These are phyloP conservation scores for Athelia sp. DNA, from an alignment of 1,284 basidiomycete species.

Conservation along the genomic window DNA sequence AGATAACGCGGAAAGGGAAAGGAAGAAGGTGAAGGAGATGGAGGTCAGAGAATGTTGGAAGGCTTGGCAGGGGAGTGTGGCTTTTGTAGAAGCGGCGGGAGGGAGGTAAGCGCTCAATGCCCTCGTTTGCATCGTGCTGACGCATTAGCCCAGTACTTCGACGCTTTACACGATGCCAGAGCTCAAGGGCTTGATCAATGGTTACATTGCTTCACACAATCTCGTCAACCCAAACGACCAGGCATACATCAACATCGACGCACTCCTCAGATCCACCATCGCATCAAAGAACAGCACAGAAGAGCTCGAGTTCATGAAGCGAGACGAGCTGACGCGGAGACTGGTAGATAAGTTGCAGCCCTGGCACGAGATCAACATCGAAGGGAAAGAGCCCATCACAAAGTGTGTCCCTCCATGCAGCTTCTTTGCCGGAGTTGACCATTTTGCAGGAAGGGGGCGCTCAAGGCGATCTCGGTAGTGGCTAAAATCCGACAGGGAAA, in stretches of 20 bases:
- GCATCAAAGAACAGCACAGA: conserved; percentile 37
- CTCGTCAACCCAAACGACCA: conserved; percentile 66
- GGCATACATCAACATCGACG: conserved; percentile 66
- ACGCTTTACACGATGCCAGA: conserved; percentile 52
- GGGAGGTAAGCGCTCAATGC: conserved; percentile 39
- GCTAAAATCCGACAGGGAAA: conserved; percentile 73
- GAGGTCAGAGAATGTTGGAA: conserved; percentile 72
- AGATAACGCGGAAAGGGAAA: conserved; percentile 36
- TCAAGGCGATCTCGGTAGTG: conserved; percentile 64
- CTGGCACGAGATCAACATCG: conserved; percentile 59
- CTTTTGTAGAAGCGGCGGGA: conserved; percentile 59
- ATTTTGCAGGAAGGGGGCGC: conserved; percentile 62
- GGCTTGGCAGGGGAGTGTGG: conserved; percentile 50
- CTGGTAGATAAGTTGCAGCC: conserved; percentile 63
- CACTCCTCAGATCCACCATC: conserved; percentile 43
- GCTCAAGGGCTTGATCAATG: conserved; percentile 51
- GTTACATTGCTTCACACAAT: conserved; percentile 56
- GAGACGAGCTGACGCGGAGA: conserved; percentile 61
- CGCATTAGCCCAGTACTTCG: conserved; percentile 34
- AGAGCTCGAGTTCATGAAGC: conserved; percentile 52
- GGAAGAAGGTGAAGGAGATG: conserved; percentile 40
- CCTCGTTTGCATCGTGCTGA: background rate
- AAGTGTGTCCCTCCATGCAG: conserved; percentile 35
- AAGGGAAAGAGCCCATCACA: conserved; percentile 44
- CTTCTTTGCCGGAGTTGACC: background rate